Percentiles rank a stretch among this genome's conserved stretches.
phyloP scores from a whole-genome alignment of 306 rosid species.

The Begonia loranthoides region DNA sequence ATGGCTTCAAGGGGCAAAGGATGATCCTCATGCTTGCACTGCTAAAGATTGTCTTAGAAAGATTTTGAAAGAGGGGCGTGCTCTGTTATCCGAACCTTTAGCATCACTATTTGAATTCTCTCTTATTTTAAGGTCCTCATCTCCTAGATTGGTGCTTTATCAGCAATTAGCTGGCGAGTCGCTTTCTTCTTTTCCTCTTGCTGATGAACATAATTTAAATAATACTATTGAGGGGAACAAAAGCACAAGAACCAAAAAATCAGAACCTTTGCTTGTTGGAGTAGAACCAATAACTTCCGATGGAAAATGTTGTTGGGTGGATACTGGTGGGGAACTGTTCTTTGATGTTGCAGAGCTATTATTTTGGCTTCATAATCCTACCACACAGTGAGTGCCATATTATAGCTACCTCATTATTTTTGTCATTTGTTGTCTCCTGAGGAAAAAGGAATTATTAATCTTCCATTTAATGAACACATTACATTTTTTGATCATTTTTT shows the following conservation, averaged over 20 bases:
- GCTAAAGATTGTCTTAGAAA: constrained; percentile 61
- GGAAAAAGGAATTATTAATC: background rate
- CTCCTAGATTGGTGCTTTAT: constrained; percentile 73
- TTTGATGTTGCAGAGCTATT: constrained; percentile 39
- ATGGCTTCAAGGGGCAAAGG: constrained; percentile 45
- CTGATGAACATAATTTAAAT: constrained; percentile 35
- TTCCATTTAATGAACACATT: background rate
- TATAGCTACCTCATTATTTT: background rate
- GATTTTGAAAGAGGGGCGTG: constrained; percentile 31
- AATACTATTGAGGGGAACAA: constrained; percentile 17
- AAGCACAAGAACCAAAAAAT: constrained; percentile 12
- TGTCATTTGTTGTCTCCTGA: background rate
- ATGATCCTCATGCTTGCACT: constrained; percentile 20
- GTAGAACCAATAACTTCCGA: constrained; percentile 28
- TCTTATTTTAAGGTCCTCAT: constrained; percentile 74
- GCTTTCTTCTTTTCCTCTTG: constrained; percentile 62
- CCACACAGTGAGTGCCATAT: constrained; percentile 31
- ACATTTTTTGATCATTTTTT: constrained; percentile 1
- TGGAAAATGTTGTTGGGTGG: constrained; percentile 89
- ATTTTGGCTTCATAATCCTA: constrained; percentile 37
- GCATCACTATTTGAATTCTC: constrained; percentile 74
- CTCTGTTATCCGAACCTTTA: constrained; percentile 51
- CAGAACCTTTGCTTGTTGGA: constrained; percentile 38
- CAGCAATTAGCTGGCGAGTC: constrained; percentile 71
- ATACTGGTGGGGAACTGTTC: constrained; percentile 57